These are phyloP conservation scores for Calycina herbarum DNA, from an alignment of 2,329 filamentous ascomycete species.

Conservation along the genomic window DNA sequence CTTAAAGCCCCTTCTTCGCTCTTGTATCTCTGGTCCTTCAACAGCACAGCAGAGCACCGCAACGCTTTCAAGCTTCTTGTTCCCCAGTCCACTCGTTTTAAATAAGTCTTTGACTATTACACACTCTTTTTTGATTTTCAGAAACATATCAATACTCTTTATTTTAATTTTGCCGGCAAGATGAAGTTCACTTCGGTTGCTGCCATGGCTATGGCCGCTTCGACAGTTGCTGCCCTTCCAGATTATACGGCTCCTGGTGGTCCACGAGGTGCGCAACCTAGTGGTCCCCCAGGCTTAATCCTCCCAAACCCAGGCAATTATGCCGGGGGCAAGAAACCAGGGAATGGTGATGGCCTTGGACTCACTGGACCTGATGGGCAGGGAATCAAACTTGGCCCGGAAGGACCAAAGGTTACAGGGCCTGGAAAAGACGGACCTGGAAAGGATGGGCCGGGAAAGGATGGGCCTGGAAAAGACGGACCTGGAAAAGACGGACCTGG, in stretches of 20 bases:
- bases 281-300: not conserved
- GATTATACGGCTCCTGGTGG: not conserved
- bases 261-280: not conserved
- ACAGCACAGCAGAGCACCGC: constrained; percentile 8
- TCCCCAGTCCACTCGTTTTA: constrained; percentile 7
- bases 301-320: not conserved
- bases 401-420: not conserved
- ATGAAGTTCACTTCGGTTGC: constrained; percentile 61
- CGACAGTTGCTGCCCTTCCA: constrained; percentile 9
- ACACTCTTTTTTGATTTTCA: constrained; percentile 17
- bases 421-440: too few relatives aligned
- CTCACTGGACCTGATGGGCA: not conserved
- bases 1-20: constrained; percentile 5
- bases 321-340: not conserved
- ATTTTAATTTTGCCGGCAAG: constrained; percentile 45
- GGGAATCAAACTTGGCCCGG: not conserved
- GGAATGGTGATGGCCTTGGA: not conserved
- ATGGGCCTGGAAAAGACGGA: too few relatives aligned
- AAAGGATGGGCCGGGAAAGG: too few relatives aligned
- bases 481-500: too few relatives aligned
- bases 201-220: constrained; percentile 43
- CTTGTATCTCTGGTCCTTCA: not conserved
- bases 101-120: constrained; percentile 38
- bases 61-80: constrained; percentile 17
- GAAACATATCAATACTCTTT: not conserved